Percentiles rank a stretch among this genome's conserved stretches.
phyloP scores from a whole-genome alignment of 768 basidiomycete species.

The Lentinula aciculospora region DNA sequence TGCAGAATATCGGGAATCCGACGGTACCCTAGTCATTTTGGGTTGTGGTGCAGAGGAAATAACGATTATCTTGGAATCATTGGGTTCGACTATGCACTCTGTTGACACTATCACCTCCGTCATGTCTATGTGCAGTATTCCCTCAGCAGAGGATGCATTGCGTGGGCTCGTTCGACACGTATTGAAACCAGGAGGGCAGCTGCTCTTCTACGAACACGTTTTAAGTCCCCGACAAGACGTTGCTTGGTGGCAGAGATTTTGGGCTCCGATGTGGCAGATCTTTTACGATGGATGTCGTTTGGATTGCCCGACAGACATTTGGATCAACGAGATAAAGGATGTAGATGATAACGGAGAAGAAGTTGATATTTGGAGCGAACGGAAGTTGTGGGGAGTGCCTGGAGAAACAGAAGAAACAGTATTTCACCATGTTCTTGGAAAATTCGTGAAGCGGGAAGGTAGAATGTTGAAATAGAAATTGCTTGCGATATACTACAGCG shows the following conservation, averaged over 20 bases:
- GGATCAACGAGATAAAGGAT: slow-evolving; percentile 30
- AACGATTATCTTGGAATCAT: slow-evolving; percentile 35
- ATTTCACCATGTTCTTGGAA: slow-evolving; percentile 55
- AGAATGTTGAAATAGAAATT: background rate
- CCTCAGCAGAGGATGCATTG: background rate
- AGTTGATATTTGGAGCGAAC: slow-evolving; percentile 43
- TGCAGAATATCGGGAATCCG: slow-evolving; percentile 47
- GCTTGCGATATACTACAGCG: background rate
- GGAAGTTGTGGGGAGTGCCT: slow-evolving; percentile 40
- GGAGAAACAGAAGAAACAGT: slow-evolving; percentile 52
- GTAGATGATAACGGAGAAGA: slow-evolving; percentile 17
- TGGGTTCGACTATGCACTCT: slow-evolving; percentile 13
- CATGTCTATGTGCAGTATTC: background rate
- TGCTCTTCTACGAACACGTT: slow-evolving; percentile 73
- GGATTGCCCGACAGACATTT: slow-evolving; percentile 50
- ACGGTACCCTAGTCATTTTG: slow-evolving; percentile 52
- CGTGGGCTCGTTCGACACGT: slow-evolving; percentile 25
- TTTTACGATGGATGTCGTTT: slow-evolving; percentile 61
- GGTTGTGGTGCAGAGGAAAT: slow-evolving; percentile 60
- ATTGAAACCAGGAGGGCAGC: slow-evolving; percentile 56
- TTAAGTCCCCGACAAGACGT: slow-evolving; percentile 45
- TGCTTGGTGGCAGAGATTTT: slow-evolving; percentile 65
- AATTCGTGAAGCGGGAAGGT: slow-evolving; percentile 40
- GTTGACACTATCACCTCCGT: slow-evolving; percentile 40
- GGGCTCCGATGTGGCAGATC: slow-evolving; percentile 63